Percentiles rank a stretch among this genome's conserved stretches.
Evolutionary conservation across 139 green algal species (phyloP).

Genomic region (Coccomyxa sp.): DNA sequence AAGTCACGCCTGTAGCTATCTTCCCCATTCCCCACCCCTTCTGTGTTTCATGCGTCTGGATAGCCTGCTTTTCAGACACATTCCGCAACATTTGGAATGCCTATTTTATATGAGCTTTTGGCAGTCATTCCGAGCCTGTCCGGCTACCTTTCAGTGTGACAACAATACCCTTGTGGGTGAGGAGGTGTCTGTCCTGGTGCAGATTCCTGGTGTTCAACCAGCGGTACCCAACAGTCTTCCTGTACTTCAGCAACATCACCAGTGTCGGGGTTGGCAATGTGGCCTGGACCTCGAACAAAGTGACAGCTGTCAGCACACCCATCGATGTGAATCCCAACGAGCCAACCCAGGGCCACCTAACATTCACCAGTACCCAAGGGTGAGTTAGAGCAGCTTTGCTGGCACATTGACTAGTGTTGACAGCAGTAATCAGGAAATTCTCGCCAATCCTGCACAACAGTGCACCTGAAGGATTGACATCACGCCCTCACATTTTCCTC

Average conservation of each 20-base stretch:
- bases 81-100: background rate
- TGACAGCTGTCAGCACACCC: slow-evolving; percentile 20
- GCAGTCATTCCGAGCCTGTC: background rate
- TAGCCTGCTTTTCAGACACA: background rate
- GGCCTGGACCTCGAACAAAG: background rate
- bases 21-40: no score
- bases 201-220: slow-evolving; percentile 62
- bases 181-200: background rate
- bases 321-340: slow-evolving; percentile 37
- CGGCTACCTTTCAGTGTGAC: no score
- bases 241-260: slow-evolving; percentile 25
- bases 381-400: background rate
- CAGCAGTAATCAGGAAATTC: no score
- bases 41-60: no score
- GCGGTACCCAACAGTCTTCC: slow-evolving; percentile 32
- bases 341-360: slow-evolving; percentile 40
- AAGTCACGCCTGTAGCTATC: no score
- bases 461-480: no score
- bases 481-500: no score
- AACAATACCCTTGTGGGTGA: background rate
- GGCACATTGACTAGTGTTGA: no score
- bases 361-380: slow-evolving; percentile 33
- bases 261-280: background rate
- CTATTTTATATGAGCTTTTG: background rate
- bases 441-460: no score